Base-by-base conservation (phyloP, 129 eudicot species). In the Tagetes patula region DNA sequence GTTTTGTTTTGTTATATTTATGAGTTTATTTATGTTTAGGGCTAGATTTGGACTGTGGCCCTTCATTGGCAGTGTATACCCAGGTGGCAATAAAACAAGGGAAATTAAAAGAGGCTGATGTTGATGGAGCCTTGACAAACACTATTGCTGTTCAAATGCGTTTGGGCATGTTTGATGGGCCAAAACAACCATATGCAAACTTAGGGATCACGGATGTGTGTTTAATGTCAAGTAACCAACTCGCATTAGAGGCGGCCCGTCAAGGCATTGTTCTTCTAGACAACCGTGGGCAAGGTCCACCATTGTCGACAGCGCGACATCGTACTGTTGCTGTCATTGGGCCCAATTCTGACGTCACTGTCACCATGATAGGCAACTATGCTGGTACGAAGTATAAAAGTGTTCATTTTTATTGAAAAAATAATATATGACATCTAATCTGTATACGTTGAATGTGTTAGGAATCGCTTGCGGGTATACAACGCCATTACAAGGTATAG, bases 31-130 rank as follows among this genome's bases (percentile, higher is more conserved):
- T 4, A 20, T 20, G 0, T 49, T 30, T 66, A 91, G 97, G 97
- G n/a, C 82, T 92, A 78, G 98, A 94, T 77, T 94, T 94, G 91
- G 96, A 94, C 41, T 94, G 98, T 71, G 98, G 98, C 76, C 97
- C 97, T 5, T 88, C 72, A 56, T 82, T 90, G 65, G 97, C 97
- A 9, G 78, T 86, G 38, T 82, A 87, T 78, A 90, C 97, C 6
- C 96, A 84, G 48, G 84, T 84, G 54, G 98, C 98, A 0, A 78
- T 94, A 54, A 75, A 80, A 10, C 78, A 69, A 56, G 96, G 97
- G 9, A 88, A 86, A 40, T 43, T 94, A 5, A 79, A 54, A 3
- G 98, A 84, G 80, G 79, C 69, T 1, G 91, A 90, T 69, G 87
- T 94, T 46, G 81, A 94, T 48, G 77, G 69, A 69, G 98, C 98